Conservation (phyloP, 768 basidiomycete genomes). For the Auriscalpium vulgare region DNA sequence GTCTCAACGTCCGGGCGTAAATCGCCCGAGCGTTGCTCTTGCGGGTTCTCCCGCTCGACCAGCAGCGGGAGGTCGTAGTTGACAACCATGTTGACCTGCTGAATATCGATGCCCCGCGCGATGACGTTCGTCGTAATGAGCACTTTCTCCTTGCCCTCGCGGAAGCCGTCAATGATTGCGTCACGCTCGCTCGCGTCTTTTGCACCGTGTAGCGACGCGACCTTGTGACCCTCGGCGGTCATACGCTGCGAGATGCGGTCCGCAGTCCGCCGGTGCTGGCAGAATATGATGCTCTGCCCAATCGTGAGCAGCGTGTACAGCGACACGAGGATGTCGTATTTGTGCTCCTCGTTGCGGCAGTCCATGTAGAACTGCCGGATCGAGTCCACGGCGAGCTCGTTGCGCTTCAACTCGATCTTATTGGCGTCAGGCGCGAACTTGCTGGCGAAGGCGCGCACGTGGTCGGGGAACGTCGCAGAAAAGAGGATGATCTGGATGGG, state of each 20-base stretch:
- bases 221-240: slow-evolving; percentile 90
- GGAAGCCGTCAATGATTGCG: slow-evolving; percentile 87
- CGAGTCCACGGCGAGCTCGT: slow-evolving; percentile 88
- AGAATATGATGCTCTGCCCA: slow-evolving; percentile 98
- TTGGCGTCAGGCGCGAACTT: slow-evolving; percentile 93
- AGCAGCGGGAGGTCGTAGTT: slow-evolving; percentile 93
- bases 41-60: slow-evolving; percentile 51
- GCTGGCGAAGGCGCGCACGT: slow-evolving; percentile 83
- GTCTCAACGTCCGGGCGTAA: slow-evolving; percentile 86
- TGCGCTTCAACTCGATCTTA: slow-evolving; percentile 91
- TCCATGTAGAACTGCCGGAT: slow-evolving; percentile 99
- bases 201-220: slow-evolving; percentile 91
- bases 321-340: slow-evolving; percentile 91
- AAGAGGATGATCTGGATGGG: slow-evolving; percentile 86
- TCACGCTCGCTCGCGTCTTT: slow-evolving; percentile 90
- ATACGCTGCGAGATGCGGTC: slow-evolving; percentile 89
- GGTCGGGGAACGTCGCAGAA: slow-evolving; percentile 96
- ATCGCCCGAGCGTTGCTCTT: slow-evolving; percentile 32
- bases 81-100: slow-evolving; percentile 99
- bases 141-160: slow-evolving; percentile 93
- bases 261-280: slow-evolving; percentile 88
- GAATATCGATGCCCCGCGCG: slow-evolving; percentile 95
- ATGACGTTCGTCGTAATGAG: slow-evolving; percentile 99
- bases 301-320: slow-evolving; percentile 88
- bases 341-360: slow-evolving; percentile 82